Percentiles rank a stretch among this genome's conserved stretches.
phyloP scores from a whole-genome alignment of 352 stramenopile genomes.

The Phytopythium delawarense region DNA sequence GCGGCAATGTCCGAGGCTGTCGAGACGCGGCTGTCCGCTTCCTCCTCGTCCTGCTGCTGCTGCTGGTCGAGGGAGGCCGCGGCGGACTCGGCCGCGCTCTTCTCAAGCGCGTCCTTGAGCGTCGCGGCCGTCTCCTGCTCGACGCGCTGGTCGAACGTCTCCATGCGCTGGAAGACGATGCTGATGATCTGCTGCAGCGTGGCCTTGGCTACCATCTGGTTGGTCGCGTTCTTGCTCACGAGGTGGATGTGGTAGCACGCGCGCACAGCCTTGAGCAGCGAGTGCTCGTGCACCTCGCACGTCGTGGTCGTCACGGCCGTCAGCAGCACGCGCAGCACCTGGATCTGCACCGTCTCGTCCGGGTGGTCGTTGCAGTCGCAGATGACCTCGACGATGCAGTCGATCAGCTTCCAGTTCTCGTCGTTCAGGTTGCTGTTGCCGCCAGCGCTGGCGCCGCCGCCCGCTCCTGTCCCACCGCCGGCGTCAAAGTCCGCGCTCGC shows the following conservation, averaged over 20 bases:
- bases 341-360: constrained; percentile 90
- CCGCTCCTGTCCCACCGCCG: constrained; percentile 4
- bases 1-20: neutral
- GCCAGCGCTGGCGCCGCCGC: constrained; percentile 8
- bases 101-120: constrained; percentile 46
- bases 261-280: constrained; percentile 93
- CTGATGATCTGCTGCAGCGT: constrained; percentile 97
- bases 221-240: constrained; percentile 88
- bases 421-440: constrained; percentile 25
- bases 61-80: constrained; percentile 1
- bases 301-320: constrained; percentile 88
- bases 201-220: constrained; percentile 97
- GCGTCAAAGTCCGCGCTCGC: constrained; percentile 15
- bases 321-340: constrained; percentile 91
- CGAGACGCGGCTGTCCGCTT: constrained; percentile 11
- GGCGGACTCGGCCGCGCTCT: constrained; percentile 19
- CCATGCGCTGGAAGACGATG: constrained; percentile 96
- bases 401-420: constrained; percentile 75
- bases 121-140: constrained; percentile 62
- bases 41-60: constrained; percentile 11
- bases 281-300: constrained; percentile 90
- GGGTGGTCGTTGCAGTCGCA: constrained; percentile 89
- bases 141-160: constrained; percentile 83
- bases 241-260: constrained; percentile 97
- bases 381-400: constrained; percentile 86